Base-by-base conservation (phyloP, 1,139 yeast species). In the Wickerhamiella pararugosa region DNA sequence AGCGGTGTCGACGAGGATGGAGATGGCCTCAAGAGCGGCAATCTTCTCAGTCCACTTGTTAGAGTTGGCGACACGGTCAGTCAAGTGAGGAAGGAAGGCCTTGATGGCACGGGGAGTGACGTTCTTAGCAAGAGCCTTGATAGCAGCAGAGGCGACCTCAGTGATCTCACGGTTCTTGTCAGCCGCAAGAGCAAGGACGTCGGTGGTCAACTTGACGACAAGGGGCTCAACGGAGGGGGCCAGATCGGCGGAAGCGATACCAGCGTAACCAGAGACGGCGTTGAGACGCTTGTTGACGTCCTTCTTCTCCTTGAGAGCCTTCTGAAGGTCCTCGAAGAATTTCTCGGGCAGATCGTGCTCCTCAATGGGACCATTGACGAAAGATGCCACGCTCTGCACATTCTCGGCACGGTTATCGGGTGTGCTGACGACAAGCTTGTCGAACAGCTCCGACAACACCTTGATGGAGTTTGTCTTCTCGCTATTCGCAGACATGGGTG, bases 21-120 rank as follows among this genome's bases (percentile, higher is more conserved):
- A 69, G 60, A 90, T 69, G 56, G 94, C 79, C 61, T 75, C 76
- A 65, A 90, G 74, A 59, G 90, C 72, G 55, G 94, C 84, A 62
- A 81, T 83, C 79, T 90, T 90, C 75, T 90, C 97, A 60, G 90
- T 87, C 98, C 98, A 90, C 73, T 90, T 90, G 76, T 74, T 79
- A 62, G 96, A 76, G 63, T 67, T 58, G 49, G 73, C 64, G 61
- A 87, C 73, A 65, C 80, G 69, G 51, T 68, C 67, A 58, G 83
- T 73, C 61, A 90, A 69, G 62, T 72, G 73, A 56, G 97, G 95
- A 62, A 90, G 75, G 61, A 86, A 64, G 54, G 82, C 78, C 79
- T 90, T 90, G 69, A 87, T 76, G 52, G 97, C 80, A 55, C 81
- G 76, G 61, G 98, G 98, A 64, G 94, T 83, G 66, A 84, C 69